Evolutionary conservation across 2,329 filamentous ascomycete species (phyloP).

Genomic region (Colletotrichum orbiculare): DNA sequence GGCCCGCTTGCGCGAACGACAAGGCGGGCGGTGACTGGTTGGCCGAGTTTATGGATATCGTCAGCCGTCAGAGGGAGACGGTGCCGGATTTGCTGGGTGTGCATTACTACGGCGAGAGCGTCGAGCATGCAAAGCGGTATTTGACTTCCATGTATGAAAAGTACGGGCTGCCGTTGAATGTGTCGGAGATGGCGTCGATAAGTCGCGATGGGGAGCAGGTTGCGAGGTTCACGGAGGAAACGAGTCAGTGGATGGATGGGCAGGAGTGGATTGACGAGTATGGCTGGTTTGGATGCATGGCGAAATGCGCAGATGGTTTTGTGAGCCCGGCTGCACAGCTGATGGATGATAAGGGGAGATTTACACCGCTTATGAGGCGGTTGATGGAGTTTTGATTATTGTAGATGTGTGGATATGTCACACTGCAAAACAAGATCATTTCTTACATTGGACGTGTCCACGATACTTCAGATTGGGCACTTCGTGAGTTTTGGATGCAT

Average conservation of each 20-base stretch:
- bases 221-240: conserved; percentile 49
- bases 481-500: too few relatives aligned
- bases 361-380: conserved; percentile 45
- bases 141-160: conserved; percentile 48
- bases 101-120: conserved; percentile 54
- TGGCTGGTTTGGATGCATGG: conserved; percentile 56
- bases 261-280: conserved; percentile 56
- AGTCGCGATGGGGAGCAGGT: conserved; percentile 50
- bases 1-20: conserved; percentile 52
- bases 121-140: conserved; percentile 48
- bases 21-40: conserved; percentile 53
- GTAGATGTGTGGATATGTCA: neutral
- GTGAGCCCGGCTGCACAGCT: conserved; percentile 58
- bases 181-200: conserved; percentile 55
- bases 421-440: neutral
- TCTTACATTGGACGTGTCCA: too few relatives aligned
- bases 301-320: conserved; percentile 53
- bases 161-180: conserved; percentile 49
- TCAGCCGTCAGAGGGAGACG: conserved; percentile 39
- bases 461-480: too few relatives aligned
- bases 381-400: conserved; percentile 18
- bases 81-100: conserved; percentile 54
- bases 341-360: conserved; percentile 54
- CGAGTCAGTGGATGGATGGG: conserved; percentile 56
- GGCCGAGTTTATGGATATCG: conserved; percentile 51